Percentiles rank a stretch among this genome's conserved stretches.
phyloP scores from a whole-genome alignment of 352 stramenopile species.

The Plasmopara viticola region DNA sequence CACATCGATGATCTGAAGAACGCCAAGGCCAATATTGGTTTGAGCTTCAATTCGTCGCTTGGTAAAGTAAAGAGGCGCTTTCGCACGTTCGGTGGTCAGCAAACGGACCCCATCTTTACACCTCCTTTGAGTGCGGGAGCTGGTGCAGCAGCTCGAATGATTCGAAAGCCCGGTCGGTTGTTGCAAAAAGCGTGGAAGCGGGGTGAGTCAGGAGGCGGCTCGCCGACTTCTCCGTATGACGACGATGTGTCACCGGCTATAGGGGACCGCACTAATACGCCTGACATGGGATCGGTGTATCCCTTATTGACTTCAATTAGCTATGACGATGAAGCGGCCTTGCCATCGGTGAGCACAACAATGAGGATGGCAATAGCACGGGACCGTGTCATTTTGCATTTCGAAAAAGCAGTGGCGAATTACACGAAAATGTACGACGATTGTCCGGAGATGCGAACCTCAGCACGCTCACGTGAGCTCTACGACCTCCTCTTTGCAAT shows the following conservation, averaged over 20 bases:
- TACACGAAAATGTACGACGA: constrained; percentile 61
- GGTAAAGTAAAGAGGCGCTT: constrained; percentile 73
- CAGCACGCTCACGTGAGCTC: constrained; percentile 52
- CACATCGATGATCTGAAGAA: constrained; percentile 71
- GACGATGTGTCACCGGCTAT: constrained; percentile 19
- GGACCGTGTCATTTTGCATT: constrained; percentile 42
- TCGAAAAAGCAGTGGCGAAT: constrained; percentile 52
- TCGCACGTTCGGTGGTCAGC: constrained; percentile 45
- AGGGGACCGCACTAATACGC: constrained; percentile 13
- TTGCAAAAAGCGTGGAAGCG: constrained; percentile 58
- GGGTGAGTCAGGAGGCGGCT: constrained; percentile 19
- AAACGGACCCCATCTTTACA: constrained; percentile 32
- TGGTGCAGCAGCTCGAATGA: constrained; percentile 50
- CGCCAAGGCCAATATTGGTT: constrained; percentile 68
- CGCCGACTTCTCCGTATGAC: constrained; percentile 25
- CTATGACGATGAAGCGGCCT: constrained; percentile 14
- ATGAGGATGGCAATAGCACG: constrained; percentile 22
- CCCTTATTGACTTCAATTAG: constrained; percentile 15
- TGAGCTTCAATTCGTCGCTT: constrained; percentile 62
- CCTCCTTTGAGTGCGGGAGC: constrained; percentile 22
- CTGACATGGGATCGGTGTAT: constrained; percentile 19
- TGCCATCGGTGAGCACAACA: constrained; percentile 6
- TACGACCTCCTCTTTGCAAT: constrained; percentile 64
- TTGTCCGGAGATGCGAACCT: constrained; percentile 57
- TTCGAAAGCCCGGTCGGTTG: constrained; percentile 60